Conservation (phyloP, 75 land plant genomes). For the Larix kaempferi region DNA sequence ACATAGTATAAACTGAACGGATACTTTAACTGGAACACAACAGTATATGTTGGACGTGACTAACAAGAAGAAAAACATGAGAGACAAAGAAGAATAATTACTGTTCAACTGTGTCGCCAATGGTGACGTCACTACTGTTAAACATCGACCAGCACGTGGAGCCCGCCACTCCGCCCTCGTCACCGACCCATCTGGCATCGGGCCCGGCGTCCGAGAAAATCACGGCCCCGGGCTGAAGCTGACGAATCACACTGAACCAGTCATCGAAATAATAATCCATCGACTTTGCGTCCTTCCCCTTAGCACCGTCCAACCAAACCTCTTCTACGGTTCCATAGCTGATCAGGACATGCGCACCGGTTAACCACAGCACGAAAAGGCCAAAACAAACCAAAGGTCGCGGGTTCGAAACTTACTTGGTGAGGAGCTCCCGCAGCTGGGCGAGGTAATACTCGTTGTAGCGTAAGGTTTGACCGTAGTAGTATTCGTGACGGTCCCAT, state of each 20-base stretch:
- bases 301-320: constrained; percentile 92
- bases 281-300: constrained; percentile 63
- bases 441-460: constrained; percentile 88
- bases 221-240: constrained; percentile 74
- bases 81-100: too few species aligned
- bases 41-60: too few species aligned
- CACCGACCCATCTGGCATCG: constrained; percentile 87
- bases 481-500: constrained; percentile 86
- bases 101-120: too few species aligned
- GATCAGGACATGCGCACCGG: constrained; percentile 4
- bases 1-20: too few species aligned
- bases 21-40: too few species aligned
- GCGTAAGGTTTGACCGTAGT: constrained; percentile 62
- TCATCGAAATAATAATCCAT: constrained; percentile 79
- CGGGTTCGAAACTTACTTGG: constrained; percentile 40
- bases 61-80: too few species aligned
- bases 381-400: not conserved
- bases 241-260: constrained; percentile 79
- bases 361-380: not conserved
- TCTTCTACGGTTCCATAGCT: constrained; percentile 85
- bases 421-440: constrained; percentile 83
- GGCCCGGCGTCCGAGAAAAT: constrained; percentile 97
- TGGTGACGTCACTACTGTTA: constrained; percentile 36
- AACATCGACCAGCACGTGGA: constrained; percentile 88
- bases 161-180: constrained; percentile 78